Conservation (phyloP, 116 monocot species). For the Trichopus zeylanicus region DNA sequence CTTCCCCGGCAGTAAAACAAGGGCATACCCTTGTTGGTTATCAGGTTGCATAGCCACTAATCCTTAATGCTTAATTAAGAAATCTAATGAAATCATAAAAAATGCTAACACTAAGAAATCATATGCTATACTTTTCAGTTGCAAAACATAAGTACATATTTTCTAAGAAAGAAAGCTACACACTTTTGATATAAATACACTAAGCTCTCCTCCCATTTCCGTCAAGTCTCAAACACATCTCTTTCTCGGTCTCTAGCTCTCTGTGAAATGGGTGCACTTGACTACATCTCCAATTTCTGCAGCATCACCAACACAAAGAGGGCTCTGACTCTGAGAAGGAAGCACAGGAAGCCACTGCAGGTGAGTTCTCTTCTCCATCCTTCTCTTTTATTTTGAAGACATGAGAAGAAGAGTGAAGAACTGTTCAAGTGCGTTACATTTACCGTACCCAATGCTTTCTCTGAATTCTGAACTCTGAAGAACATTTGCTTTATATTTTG, state of each 20-base stretch:
- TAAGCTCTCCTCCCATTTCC: background rate
- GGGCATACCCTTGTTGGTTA: background rate
- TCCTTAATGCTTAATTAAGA: background rate
- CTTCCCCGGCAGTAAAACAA: no score
- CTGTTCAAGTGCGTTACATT: no score
- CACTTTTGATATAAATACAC: background rate
- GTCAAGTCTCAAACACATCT: background rate
- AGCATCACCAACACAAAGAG: slow-evolving; percentile 40
- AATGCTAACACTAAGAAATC: background rate
- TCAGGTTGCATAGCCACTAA: background rate
- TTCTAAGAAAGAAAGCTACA: background rate
- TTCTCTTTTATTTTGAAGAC: no score
- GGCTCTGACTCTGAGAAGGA: slow-evolving; percentile 26
- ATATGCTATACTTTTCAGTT: background rate
- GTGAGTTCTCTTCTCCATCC: no score
- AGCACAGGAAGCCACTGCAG: slow-evolving; percentile 53
- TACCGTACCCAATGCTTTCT: no score
- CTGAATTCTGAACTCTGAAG: no score
- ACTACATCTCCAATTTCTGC: slow-evolving; percentile 57
- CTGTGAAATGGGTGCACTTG: slow-evolving; percentile 55
- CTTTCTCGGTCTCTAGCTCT: background rate
- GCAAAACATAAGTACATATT: background rate
- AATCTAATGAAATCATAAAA: background rate
- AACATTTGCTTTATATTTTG: no score
- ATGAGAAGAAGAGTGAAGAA: no score